Conservation (phyloP, 768 basidiomycete species). For the Sarcodon aspratus region DNA sequence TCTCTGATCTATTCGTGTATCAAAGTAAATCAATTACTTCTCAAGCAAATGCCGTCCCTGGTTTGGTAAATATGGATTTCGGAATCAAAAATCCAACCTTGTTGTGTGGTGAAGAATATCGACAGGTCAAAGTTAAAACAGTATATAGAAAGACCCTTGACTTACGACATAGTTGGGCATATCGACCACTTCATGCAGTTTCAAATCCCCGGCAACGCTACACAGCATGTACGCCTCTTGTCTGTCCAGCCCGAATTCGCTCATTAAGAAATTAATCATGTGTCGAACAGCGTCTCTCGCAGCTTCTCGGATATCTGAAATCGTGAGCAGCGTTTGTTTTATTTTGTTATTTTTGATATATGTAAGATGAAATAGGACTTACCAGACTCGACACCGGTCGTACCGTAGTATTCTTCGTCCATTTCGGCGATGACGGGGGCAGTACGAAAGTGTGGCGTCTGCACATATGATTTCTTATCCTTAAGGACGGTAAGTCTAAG, state of each 20-base stretch:
- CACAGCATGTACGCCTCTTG: constrained; percentile 51
- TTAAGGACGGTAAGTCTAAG: constrained; percentile 47
- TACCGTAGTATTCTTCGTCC: constrained; percentile 36
- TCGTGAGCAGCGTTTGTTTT: no score
- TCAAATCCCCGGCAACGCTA: constrained; percentile 46
- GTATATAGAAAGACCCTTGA: background rate
- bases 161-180: constrained; percentile 57
- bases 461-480: constrained; percentile 39
- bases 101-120: background rate
- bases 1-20: no score
- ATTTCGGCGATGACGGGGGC: constrained; percentile 12
- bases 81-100: constrained; percentile 51
- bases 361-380: background rate
- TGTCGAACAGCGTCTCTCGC: constrained; percentile 42
- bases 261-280: constrained; percentile 44
- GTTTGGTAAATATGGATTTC: constrained; percentile 24
- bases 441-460: constrained; percentile 44
- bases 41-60: no score
- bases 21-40: no score
- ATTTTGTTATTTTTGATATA: no score
- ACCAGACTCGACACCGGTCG: constrained; percentile 43
- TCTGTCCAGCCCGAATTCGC: constrained; percentile 29
- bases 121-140: background rate
- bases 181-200: constrained; percentile 56
- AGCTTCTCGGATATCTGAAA: constrained; percentile 37